phyloP scores from a whole-genome alignment of 441 rosid genomes.

The Pelargonium citronellum region DNA sequence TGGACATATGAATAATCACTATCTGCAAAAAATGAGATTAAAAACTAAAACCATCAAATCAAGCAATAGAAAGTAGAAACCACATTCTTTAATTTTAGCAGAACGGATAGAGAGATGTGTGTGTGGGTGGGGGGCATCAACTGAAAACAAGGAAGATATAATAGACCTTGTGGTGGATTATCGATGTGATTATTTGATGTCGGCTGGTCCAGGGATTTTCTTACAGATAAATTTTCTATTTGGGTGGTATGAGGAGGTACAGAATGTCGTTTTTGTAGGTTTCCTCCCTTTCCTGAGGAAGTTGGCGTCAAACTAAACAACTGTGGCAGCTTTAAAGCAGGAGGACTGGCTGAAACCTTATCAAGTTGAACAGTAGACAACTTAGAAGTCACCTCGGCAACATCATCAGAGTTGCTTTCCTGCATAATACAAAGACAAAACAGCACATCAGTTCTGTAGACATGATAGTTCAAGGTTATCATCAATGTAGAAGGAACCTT shows the following conservation, averaged over 20 bases:
- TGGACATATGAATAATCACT: conserved; percentile 53
- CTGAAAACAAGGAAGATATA: conserved; percentile 20
- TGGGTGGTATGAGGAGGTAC: conserved; percentile 51
- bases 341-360: conserved; percentile 64
- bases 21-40: conserved; percentile 46
- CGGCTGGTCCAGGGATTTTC: conserved; percentile 54
- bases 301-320: conserved; percentile 86
- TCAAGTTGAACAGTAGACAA: conserved; percentile 74
- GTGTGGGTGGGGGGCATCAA: neutral
- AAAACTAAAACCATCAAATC: conserved; percentile 21
- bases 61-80: conserved; percentile 3
- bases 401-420: conserved; percentile 71
- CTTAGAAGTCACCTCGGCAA: conserved; percentile 61
- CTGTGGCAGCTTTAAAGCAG: conserved; percentile 87
- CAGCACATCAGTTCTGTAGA: conserved; percentile 13
- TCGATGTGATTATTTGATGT: conserved; percentile 42
- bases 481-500: neutral
- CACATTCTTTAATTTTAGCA: neutral
- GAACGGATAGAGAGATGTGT: conserved; percentile 10
- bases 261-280: conserved; percentile 62
- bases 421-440: conserved; percentile 29
- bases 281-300: conserved; percentile 79
- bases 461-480: conserved; percentile 2
- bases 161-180: conserved; percentile 62
- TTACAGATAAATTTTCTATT: conserved; percentile 57